phyloP scores from a whole-genome alignment of 177 flowering plant species.

The Tripterygium wilfordii region DNA sequence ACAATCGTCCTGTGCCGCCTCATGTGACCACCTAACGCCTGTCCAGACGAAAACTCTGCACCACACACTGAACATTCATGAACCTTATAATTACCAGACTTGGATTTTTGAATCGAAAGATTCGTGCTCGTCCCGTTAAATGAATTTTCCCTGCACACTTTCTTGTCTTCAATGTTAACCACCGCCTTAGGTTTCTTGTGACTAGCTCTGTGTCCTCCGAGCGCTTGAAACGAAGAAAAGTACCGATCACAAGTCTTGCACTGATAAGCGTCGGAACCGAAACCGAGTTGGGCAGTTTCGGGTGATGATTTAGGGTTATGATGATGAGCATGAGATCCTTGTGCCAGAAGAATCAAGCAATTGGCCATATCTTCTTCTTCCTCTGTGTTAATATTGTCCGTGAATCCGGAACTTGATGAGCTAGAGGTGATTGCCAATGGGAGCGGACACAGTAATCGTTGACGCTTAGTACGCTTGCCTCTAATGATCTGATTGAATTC shows the following conservation, averaged over 20 bases:
- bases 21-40: slow-evolving; percentile 69
- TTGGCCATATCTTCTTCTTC: slow-evolving; percentile 41
- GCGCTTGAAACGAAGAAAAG: slow-evolving; percentile 38
- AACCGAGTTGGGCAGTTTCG: no score
- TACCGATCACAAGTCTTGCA: slow-evolving; percentile 33
- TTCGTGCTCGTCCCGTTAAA: slow-evolving; percentile 9
- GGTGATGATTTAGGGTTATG: no score
- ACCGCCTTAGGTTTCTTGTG: slow-evolving; percentile 29
- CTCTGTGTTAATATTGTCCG: no score
- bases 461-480: slow-evolving; percentile 37
- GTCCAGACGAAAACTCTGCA: slow-evolving; percentile 55
- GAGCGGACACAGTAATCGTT: slow-evolving; percentile 17
- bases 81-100: no score
- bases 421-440: neutral
- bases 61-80: slow-evolving; percentile 60
- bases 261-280: slow-evolving; percentile 12
- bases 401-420: slow-evolving; percentile 6
- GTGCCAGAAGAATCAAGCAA: slow-evolving; percentile 35
- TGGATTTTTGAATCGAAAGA: slow-evolving; percentile 32
- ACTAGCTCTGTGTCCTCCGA: slow-evolving; percentile 42
- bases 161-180: slow-evolving; percentile 5
- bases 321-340: no score
- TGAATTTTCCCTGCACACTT: no score
- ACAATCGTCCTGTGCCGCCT: slow-evolving; percentile 39
- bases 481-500: slow-evolving; percentile 16